These are phyloP conservation scores for Zymoseptoria ardabiliae DNA, from an alignment of 2,329 filamentous ascomycete species.

Conservation along the genomic window DNA sequence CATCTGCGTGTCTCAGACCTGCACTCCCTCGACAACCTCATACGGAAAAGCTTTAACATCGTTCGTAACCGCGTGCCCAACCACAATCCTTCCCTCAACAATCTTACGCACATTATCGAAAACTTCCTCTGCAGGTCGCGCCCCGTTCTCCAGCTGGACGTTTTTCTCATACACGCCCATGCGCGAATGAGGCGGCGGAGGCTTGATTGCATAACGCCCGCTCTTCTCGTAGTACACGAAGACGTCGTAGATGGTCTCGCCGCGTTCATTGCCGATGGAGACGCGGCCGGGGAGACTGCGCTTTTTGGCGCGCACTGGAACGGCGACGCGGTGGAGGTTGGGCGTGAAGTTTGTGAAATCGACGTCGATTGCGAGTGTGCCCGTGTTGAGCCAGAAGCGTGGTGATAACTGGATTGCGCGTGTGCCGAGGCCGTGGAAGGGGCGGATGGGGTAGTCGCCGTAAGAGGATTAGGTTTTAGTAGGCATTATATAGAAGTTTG, in stretches of 20 bases:
- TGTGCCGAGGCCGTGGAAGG: not conserved
- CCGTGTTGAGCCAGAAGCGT: not conserved
- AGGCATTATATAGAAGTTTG: too few species aligned
- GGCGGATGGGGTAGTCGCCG: too few species aligned
- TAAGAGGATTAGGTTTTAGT: too few species aligned
- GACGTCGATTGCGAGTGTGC: not conserved
- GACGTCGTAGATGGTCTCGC: conserved; percentile 2
- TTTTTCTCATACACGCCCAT: not conserved
- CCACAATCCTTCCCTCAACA: not conserved
- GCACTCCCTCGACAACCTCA: not conserved
- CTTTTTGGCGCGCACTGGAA: not conserved
- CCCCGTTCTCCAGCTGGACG: not conserved
- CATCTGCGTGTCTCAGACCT: not conserved
- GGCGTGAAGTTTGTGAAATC: not conserved
- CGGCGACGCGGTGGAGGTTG: too few species aligned
- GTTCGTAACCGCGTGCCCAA: conserved; percentile 1
- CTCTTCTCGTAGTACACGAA: not conserved
- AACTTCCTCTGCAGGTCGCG: not conserved
- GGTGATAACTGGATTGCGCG: not conserved
- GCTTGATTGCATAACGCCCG: not conserved
- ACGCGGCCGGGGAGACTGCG: conserved; percentile 1
- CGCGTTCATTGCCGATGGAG: not conserved
- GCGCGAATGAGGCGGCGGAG: not conserved
- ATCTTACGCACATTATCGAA: not conserved
- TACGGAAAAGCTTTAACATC: not conserved